Evolutionary conservation across 2,329 filamentous ascomycete genomes (phyloP), one percentile per base, ranked within the genome.

Genomic region (Aspergillus awamori): DNA sequence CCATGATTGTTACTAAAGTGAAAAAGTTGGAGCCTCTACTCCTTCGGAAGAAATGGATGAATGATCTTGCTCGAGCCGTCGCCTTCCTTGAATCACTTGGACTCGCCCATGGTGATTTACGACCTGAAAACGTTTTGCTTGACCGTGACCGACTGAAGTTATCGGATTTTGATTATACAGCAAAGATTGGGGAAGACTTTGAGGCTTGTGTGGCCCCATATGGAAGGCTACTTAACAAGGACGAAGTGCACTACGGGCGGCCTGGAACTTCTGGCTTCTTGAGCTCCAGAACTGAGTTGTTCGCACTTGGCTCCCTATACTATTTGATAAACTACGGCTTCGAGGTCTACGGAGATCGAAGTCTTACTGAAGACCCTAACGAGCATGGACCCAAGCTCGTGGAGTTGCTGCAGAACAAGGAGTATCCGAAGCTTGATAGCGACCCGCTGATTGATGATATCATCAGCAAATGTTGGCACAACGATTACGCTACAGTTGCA

Each of bases 291-390:
- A 74, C 71, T 47, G 71, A 74, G 41, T 67, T 73, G 47, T 75
- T 75, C 22, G 69, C 72, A 6, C 65, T 75, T 2, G 71, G 71
- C 47, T 74, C 71, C 4, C 59, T 75, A 6, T 75, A 66, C 53
- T 75, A 74, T 30, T 43, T 69, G 0, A 74, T 73, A 10, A 74
- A 73, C 62, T 74, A 75, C 43, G 68, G 71, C 8, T 70, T 69
- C 65, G 65, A 73, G 41, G 67, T 73, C 49, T 73, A 74, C 59
- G 65, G 59, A 26, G 68, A 75, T 64, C 65, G 47, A 55, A 62
- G 60, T 55, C 65, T 74, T 53, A 58, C 61, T 4, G 60, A 72
- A 3, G 66, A 73, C 63, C 66, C 65, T 49, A 43, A 65, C 1
- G 65, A 71, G 2, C 67, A 70, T 65, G 63, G 67, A 0, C 65